Evolutionary conservation across 2,329 filamentous ascomycete genomes (phyloP).

Genomic region (Dothiorella sarmentorum): DNA sequence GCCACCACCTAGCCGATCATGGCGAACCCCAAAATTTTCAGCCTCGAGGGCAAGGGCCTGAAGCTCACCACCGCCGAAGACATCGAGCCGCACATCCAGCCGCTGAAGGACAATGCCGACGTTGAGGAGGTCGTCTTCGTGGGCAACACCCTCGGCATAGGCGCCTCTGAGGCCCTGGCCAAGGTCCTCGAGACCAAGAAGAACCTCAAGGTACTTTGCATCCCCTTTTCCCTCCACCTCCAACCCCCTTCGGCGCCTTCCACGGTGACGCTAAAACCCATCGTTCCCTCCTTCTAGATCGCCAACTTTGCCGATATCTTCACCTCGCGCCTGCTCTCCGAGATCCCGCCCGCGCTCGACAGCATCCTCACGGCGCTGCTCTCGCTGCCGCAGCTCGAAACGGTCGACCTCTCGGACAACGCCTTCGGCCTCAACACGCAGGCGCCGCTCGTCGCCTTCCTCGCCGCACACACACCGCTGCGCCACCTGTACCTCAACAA

Average conservation of each 20-base stretch:
- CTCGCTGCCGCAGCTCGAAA: slow-evolving; percentile 80
- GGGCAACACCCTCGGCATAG: slow-evolving; percentile 90
- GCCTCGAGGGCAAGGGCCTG: slow-evolving; percentile 84
- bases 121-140: slow-evolving; percentile 82
- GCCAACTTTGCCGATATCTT: slow-evolving; percentile 97
- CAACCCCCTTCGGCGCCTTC: neutral
- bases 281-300: slow-evolving; percentile 44
- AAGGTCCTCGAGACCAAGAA: slow-evolving; percentile 82
- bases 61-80: slow-evolving; percentile 89
- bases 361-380: slow-evolving; percentile 82
- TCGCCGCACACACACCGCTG: slow-evolving; percentile 81
- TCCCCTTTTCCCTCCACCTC: neutral
- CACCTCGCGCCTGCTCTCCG: slow-evolving; percentile 85
- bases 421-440: slow-evolving; percentile 95
- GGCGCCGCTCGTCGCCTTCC: slow-evolving; percentile 87
- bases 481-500: slow-evolving; percentile 97
- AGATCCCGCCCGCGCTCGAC: slow-evolving; percentile 88
- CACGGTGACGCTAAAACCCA: neutral
- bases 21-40: slow-evolving; percentile 66
- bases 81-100: slow-evolving; percentile 77
- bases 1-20: slow-evolving; percentile 43
- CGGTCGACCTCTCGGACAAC: slow-evolving; percentile 95
- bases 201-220: slow-evolving; percentile 62
- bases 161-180: slow-evolving; percentile 80
- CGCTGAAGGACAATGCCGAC: slow-evolving; percentile 66